Evolutionary conservation across 345 rosid species (phyloP).

Genomic region (Aegle marmelos): DNA sequence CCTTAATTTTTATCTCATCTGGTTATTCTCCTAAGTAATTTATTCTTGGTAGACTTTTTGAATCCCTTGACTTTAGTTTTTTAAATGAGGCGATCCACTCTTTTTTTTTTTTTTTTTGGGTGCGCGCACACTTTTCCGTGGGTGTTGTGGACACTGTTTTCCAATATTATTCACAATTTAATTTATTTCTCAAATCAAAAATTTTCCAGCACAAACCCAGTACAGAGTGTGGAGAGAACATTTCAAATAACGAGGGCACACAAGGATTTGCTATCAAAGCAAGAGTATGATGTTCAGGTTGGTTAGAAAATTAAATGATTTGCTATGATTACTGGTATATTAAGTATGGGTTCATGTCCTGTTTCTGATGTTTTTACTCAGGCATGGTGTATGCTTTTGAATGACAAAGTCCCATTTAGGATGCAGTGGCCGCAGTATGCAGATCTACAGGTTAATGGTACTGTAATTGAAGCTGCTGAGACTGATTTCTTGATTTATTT

Average conservation of each 20-base stretch:
- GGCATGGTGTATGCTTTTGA: conserved; percentile 99
- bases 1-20: neutral
- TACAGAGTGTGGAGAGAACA: conserved; percentile 65
- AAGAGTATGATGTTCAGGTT: conserved; percentile 84
- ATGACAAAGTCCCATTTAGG: conserved; percentile 91
- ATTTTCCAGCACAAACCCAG: conserved; percentile 64
- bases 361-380: conserved; percentile 21
- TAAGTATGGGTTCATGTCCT: conserved; percentile 13
- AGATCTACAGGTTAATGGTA: conserved; percentile 96
- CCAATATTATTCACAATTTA: neutral
- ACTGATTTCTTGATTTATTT: conserved; percentile 4
- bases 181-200: conserved; percentile 21
- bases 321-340: neutral
- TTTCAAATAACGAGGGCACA: conserved; percentile 71
- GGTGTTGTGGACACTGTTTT: neutral
- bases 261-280: conserved; percentile 65
- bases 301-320: conserved; percentile 8
- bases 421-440: conserved; percentile 98
- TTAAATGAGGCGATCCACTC: neutral
- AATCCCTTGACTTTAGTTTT: neutral
- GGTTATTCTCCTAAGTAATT: neutral
- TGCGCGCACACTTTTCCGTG: too few species aligned
- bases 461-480: conserved; percentile 12
- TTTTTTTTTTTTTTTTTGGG: too few species aligned
- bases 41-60: neutral